Conservation (phyloP, 2,329 filamentous ascomycete genomes). For the Stagonosporopsis rhizophila region DNA sequence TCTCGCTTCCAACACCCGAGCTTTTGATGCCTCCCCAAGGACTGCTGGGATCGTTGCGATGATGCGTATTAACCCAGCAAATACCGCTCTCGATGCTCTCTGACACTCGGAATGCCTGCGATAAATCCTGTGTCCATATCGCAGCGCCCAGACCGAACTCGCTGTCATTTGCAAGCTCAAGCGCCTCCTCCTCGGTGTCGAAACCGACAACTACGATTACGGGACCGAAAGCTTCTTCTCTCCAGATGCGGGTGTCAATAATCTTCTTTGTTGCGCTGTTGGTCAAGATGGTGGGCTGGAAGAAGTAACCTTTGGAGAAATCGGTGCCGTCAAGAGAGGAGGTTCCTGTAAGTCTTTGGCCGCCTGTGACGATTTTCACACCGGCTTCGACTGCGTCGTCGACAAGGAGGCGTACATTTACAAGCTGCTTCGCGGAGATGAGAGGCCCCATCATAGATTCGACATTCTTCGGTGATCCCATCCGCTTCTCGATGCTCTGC, state of each 20-base stretch:
- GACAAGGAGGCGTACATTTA: slow-evolving; percentile 48
- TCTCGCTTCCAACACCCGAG: slow-evolving; percentile 74
- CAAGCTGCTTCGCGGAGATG: slow-evolving; percentile 62
- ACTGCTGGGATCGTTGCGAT: slow-evolving; percentile 74
- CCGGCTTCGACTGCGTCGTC: slow-evolving; percentile 47
- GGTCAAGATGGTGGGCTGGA: slow-evolving; percentile 55
- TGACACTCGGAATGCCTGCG: slow-evolving; percentile 57
- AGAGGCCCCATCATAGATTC: slow-evolving; percentile 70
- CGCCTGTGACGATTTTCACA: slow-evolving; percentile 56
- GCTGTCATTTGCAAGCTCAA: slow-evolving; percentile 58
- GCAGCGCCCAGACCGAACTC: slow-evolving; percentile 60
- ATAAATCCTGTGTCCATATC: slow-evolving; percentile 60
- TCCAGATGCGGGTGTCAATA: slow-evolving; percentile 48
- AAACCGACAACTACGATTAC: slow-evolving; percentile 59
- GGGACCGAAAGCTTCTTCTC: slow-evolving; percentile 61
- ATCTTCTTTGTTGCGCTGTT: slow-evolving; percentile 41
- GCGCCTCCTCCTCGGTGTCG: slow-evolving; percentile 56
- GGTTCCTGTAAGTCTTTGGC: slow-evolving; percentile 55
- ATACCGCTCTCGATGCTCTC: slow-evolving; percentile 59
- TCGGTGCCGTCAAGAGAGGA: slow-evolving; percentile 61
- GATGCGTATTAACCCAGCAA: slow-evolving; percentile 62
- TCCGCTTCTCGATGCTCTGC: slow-evolving; percentile 60
- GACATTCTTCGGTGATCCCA: slow-evolving; percentile 64
- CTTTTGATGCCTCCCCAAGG: slow-evolving; percentile 72
- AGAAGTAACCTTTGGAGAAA: slow-evolving; percentile 60